These are phyloP conservation scores for Penicillium nordicum DNA, from an alignment of 2,329 filamentous ascomycete genomes.

Conservation along the genomic window DNA sequence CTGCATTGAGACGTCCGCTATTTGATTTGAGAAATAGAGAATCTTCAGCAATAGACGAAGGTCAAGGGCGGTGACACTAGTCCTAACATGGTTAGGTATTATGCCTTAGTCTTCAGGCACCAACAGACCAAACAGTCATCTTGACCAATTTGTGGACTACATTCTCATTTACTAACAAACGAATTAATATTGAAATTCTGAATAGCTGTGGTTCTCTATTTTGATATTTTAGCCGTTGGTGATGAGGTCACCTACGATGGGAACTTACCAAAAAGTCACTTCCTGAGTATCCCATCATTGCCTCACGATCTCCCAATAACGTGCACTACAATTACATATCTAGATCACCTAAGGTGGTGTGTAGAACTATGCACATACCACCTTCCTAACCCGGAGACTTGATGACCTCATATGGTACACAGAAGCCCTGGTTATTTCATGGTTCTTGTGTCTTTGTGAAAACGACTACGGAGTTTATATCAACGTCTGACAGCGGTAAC, in stretches of 20 bases:
- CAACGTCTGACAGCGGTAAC: background rate
- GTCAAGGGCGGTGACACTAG: slow-evolving; percentile 2
- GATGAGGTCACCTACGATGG: background rate
- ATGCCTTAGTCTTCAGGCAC: background rate
- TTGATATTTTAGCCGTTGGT: no score
- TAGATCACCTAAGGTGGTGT: background rate
- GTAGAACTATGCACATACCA: background rate
- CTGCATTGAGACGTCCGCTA: background rate
- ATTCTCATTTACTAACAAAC: background rate
- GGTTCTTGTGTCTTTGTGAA: background rate
- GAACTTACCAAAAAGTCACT: background rate
- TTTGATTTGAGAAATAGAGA: background rate
- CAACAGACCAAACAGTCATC: background rate
- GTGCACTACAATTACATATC: background rate
- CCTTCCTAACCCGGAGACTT: background rate
- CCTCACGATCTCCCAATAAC: background rate
- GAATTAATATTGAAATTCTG: background rate
- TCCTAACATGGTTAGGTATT: background rate
- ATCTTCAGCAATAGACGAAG: slow-evolving; percentile 8
- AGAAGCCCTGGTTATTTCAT: background rate
- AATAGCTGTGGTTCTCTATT: background rate
- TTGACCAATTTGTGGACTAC: background rate
- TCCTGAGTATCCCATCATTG: background rate
- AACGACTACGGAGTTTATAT: background rate
- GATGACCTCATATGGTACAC: background rate